These are phyloP conservation scores for Penicillium sp. DNA, from an alignment of 2,329 filamentous ascomycete genomes.

Conservation along the genomic window DNA sequence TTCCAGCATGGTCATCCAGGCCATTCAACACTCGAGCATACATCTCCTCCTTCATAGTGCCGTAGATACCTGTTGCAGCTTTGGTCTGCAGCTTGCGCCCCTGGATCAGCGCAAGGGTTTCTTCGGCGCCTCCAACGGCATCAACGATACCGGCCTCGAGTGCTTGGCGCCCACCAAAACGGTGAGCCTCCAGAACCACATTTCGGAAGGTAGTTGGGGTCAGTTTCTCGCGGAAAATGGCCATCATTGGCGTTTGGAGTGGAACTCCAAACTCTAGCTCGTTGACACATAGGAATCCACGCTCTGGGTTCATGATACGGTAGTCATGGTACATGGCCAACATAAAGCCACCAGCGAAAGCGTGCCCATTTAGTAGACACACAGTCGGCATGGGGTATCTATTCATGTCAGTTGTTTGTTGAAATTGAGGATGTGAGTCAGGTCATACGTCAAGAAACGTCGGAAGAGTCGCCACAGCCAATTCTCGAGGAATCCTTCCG, in stretches of 20 bases:
- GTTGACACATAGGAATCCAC: conserved; percentile 77
- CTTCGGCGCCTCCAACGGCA: conserved; percentile 62
- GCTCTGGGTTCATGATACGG: conserved; percentile 67
- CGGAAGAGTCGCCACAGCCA: conserved; percentile 65
- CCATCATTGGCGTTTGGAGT: conserved; percentile 71
- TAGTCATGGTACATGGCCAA: conserved; percentile 80
- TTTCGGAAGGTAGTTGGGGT: conserved; percentile 56
- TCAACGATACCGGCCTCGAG: conserved; percentile 68
- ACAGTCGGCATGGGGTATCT: conserved; percentile 78
- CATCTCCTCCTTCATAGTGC: conserved; percentile 72
- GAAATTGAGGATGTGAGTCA: neutral
- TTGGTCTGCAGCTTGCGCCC: conserved; percentile 62
- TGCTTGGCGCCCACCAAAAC: conserved; percentile 64
- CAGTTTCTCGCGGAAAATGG: conserved; percentile 71
- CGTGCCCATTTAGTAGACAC: conserved; percentile 75
- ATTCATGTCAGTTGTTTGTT: neutral
- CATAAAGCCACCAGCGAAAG: conserved; percentile 81
- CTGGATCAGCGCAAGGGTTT: conserved; percentile 59
- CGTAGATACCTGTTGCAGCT: conserved; percentile 66
- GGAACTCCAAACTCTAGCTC: conserved; percentile 77
- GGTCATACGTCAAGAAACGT: conserved; percentile 58
- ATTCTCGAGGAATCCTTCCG: conserved; percentile 60
- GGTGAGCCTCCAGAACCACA: conserved; percentile 70
- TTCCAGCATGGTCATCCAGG: conserved; percentile 55
- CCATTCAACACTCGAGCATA: conserved; percentile 64